Percentiles rank a stretch among this genome's conserved stretches.
Conservation (phyloP, 2,329 filamentous ascomycete genomes). For the Mycosphaerelloides madeirae region DNA sequence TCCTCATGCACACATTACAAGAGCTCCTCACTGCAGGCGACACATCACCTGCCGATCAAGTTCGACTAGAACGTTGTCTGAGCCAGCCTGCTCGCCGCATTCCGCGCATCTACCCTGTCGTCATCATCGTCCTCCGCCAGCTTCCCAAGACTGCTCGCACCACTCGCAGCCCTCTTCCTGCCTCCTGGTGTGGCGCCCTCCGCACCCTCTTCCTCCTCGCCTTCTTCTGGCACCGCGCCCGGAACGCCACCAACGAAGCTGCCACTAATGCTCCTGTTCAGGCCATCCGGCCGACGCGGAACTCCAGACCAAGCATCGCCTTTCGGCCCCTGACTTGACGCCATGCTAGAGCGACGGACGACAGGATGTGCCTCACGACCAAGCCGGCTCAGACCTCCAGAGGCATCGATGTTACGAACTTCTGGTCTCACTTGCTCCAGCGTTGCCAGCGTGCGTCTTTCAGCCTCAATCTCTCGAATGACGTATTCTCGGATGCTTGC, state of each 20-base stretch:
- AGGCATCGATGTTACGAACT: constrained; percentile 85
- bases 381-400: constrained; percentile 81
- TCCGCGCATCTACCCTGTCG: constrained; percentile 89
- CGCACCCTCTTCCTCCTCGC: constrained; percentile 38
- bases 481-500: constrained; percentile 86
- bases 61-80: constrained; percentile 75
- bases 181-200: constrained; percentile 41
- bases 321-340: constrained; percentile 88
- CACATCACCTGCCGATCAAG: too few species aligned
- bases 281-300: constrained; percentile 72
- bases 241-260: constrained; percentile 54
- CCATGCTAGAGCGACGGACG: constrained; percentile 70
- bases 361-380: constrained; percentile 83
- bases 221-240: constrained; percentile 53
- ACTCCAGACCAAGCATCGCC: constrained; percentile 98
- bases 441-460: constrained; percentile 83
- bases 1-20: too few species aligned
- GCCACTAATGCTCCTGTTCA: constrained; percentile 71
- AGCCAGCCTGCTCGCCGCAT: constrained; percentile 88
- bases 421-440: constrained; percentile 92
- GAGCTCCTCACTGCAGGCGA: too few species aligned
- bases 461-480: constrained; percentile 88
- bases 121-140: constrained; percentile 72
- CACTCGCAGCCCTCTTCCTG: constrained; percentile 46
- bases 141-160: constrained; percentile 53